Evolutionary conservation across 805 yeast genomes (phyloP).

Genomic region (Spencermartinsiella europaea): DNA sequence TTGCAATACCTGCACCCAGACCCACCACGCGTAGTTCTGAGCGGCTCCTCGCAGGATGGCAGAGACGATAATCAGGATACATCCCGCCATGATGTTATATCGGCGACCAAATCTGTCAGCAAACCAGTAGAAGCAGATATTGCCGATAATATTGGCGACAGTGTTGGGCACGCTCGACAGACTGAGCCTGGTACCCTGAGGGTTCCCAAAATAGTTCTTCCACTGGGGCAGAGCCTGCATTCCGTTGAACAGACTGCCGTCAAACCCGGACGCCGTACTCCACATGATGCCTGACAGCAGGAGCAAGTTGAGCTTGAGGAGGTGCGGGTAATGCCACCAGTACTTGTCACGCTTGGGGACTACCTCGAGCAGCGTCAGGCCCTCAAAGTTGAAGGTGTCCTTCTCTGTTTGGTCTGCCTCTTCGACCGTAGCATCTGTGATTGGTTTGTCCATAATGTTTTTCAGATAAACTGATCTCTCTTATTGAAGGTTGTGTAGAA

Average conservation of each 20-base stretch:
- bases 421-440: neutral
- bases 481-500: neutral
- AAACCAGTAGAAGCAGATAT: conserved; percentile 36
- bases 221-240: conserved; percentile 23
- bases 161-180: conserved; percentile 3
- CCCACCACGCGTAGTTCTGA: conserved; percentile 18
- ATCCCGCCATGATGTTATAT: conserved; percentile 42
- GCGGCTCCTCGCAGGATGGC: conserved; percentile 42
- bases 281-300: conserved; percentile 3
- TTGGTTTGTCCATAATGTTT: neutral
- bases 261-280: conserved; percentile 13
- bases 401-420: neutral
- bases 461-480: neutral
- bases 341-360: conserved; percentile 8
- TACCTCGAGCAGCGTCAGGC: conserved; percentile 2
- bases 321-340: conserved; percentile 13
- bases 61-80: conserved; percentile 45
- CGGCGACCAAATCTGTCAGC: conserved; percentile 47
- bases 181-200: conserved; percentile 2
- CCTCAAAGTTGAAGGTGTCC: conserved; percentile 3
- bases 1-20: conserved; percentile 56
- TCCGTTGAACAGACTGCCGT: conserved; percentile 17
- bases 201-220: conserved; percentile 12
- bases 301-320: conserved; percentile 5
- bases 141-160: conserved; percentile 1